phyloP scores from a whole-genome alignment of 2,329 filamentous ascomycete species.

The Pseudogymnoascus destructans region DNA sequence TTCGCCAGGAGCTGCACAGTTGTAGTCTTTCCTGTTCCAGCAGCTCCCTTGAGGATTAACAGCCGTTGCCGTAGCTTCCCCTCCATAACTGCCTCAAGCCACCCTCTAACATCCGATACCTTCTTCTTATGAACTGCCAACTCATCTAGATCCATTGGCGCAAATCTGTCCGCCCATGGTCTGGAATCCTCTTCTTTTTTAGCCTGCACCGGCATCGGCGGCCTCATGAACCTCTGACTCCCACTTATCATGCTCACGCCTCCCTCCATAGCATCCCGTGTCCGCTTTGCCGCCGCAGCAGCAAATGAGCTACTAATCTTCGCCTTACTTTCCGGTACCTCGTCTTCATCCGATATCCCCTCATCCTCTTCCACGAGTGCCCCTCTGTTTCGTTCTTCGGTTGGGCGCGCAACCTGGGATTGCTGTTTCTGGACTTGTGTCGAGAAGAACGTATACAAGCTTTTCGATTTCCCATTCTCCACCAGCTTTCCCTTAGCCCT shows the following conservation, averaged over 20 bases:
- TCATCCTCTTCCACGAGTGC: slow-evolving; percentile 17
- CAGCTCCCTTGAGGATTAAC: slow-evolving; percentile 76
- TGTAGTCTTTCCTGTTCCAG: slow-evolving; percentile 86
- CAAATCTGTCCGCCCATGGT: slow-evolving; percentile 82
- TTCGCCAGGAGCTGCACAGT: slow-evolving; percentile 67
- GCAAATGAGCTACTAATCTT: slow-evolving; percentile 42
- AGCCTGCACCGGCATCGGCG: slow-evolving; percentile 24
- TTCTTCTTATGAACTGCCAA: slow-evolving; percentile 93
- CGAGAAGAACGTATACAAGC: slow-evolving; percentile 47
- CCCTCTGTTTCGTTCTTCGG: slow-evolving; percentile 36
- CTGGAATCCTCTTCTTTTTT: slow-evolving; percentile 41
- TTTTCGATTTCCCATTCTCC: slow-evolving; percentile 40
- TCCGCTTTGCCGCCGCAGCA: slow-evolving; percentile 41
- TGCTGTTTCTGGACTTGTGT: slow-evolving; percentile 41
- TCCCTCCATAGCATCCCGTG: slow-evolving; percentile 28
- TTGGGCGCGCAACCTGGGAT: slow-evolving; percentile 30
- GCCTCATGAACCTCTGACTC: slow-evolving; percentile 41
- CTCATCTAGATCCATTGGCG: slow-evolving; percentile 62
- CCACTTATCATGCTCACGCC: slow-evolving; percentile 22
- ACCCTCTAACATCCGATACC: slow-evolving; percentile 69
- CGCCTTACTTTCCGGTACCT: slow-evolving; percentile 38
- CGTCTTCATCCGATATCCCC: slow-evolving; percentile 46
- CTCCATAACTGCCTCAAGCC: slow-evolving; percentile 63
- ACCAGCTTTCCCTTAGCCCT: slow-evolving; percentile 30
- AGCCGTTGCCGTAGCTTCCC: slow-evolving; percentile 57